These are phyloP conservation scores for Serpula lacrymans DNA, from an alignment of 768 basidiomycete species.

Conservation along the genomic window DNA sequence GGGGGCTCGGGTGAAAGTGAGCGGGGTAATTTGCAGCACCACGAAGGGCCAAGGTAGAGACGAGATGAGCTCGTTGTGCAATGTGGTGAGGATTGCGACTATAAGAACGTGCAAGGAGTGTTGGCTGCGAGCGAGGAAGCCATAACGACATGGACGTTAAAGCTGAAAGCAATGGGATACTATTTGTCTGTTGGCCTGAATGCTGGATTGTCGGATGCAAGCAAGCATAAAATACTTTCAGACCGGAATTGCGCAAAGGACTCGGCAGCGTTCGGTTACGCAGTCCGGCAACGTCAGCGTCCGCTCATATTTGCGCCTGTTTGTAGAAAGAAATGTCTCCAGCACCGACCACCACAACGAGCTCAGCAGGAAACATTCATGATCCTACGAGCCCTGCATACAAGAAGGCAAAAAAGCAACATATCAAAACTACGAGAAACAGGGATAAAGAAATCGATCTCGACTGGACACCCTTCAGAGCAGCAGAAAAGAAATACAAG, in stretches of 20 bases:
- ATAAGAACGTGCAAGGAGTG: slow-evolving; percentile 38
- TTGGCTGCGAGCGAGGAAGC: slow-evolving; percentile 56
- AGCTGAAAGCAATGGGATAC: neutral
- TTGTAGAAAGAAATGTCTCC: slow-evolving; percentile 21
- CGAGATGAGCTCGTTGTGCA: slow-evolving; percentile 19
- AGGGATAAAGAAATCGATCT: slow-evolving; percentile 41
- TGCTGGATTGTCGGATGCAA: slow-evolving; percentile 1
- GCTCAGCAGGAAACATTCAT: slow-evolving; percentile 24
- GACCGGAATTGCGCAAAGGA: slow-evolving; percentile 6
- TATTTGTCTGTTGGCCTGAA: slow-evolving; percentile 1
- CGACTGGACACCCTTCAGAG: slow-evolving; percentile 73
- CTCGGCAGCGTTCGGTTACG: too few relatives aligned
- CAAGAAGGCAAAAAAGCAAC: slow-evolving; percentile 56
- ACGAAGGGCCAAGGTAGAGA: slow-evolving; percentile 13
- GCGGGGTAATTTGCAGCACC: slow-evolving; percentile 9
- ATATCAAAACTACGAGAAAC: slow-evolving; percentile 58
- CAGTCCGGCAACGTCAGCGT: slow-evolving; percentile 7
- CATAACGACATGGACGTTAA: slow-evolving; percentile 63
- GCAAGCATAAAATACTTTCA: too few relatives aligned
- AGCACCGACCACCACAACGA: neutral
- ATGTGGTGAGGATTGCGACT: slow-evolving; percentile 15
- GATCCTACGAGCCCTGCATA: slow-evolving; percentile 49
- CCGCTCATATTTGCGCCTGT: slow-evolving; percentile 19
- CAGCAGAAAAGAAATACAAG: slow-evolving; percentile 79
- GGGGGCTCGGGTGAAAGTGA: slow-evolving; percentile 14